phyloP scores from a whole-genome alignment of 306 rosid species.

The Trifolium subterraneum region DNA sequence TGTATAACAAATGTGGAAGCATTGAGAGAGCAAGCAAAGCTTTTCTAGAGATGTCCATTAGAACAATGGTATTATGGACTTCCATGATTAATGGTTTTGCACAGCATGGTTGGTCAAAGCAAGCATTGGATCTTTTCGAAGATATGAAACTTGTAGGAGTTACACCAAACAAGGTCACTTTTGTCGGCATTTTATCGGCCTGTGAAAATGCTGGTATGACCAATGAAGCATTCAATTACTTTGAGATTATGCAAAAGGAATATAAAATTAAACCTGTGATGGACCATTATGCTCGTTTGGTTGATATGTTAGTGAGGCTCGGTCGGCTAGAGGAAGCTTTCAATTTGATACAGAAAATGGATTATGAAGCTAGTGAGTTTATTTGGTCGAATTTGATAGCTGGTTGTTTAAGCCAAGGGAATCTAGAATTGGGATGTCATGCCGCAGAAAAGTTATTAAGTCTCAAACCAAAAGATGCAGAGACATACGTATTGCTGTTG shows the following conservation, averaged over 20 bases:
- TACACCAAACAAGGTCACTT: slow-evolving; percentile 77
- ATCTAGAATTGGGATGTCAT: slow-evolving; percentile 62
- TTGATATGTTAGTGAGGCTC: slow-evolving; percentile 76
- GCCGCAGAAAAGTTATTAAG: slow-evolving; percentile 79
- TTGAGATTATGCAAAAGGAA: slow-evolving; percentile 76
- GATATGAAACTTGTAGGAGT: slow-evolving; percentile 83
- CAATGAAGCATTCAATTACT: slow-evolving; percentile 69
- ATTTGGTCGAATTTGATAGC: slow-evolving; percentile 76
- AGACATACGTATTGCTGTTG: slow-evolving; percentile 63
- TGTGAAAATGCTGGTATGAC: slow-evolving; percentile 84
- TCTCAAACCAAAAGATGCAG: slow-evolving; percentile 69
- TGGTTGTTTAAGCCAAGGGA: slow-evolving; percentile 79
- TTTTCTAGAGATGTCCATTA: slow-evolving; percentile 81
- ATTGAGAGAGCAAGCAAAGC: slow-evolving; percentile 82
- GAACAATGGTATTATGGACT: slow-evolving; percentile 93
- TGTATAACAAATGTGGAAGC: slow-evolving; percentile 91
- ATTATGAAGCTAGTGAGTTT: slow-evolving; percentile 67
- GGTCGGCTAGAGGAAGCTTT: slow-evolving; percentile 79
- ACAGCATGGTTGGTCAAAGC: slow-evolving; percentile 75
- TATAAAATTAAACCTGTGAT: slow-evolving; percentile 82
- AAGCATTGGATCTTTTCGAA: slow-evolving; percentile 78
- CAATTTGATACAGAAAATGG: slow-evolving; percentile 63
- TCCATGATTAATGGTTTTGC: slow-evolving; percentile 83
- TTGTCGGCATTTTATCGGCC: slow-evolving; percentile 88
- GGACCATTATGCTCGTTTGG: slow-evolving; percentile 81